Percentiles rank a stretch among this genome's conserved stretches.
Evolutionary conservation across 2,329 filamentous ascomycete species (phyloP).

Genomic region (Balansia obtecta): DNA sequence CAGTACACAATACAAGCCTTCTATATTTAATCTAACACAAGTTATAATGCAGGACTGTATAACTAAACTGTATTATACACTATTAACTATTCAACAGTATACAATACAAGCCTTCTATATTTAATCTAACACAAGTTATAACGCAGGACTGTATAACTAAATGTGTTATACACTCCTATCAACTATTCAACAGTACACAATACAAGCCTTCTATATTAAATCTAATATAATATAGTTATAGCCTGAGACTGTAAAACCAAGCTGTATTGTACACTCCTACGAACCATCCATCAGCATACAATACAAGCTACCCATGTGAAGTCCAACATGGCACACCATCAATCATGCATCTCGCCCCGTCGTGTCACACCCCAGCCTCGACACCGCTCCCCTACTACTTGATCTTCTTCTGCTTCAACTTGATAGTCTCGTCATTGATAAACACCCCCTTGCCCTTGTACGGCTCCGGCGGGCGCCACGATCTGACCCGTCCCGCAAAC

Average conservation of each 20-base stretch:
- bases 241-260: no score
- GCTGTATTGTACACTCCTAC: no score
- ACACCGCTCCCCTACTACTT: no score
- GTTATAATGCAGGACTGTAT: background rate
- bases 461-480: conserved; percentile 85
- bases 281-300: background rate
- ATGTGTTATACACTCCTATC: no score
- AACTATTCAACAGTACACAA: background rate
- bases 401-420: conserved; percentile 95
- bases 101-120: background rate
- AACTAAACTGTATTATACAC: background rate
- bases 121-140: no score
- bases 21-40: no score
- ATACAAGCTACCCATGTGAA: no score
- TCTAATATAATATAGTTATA: no score
- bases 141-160: no score
- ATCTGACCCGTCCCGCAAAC: conserved; percentile 79
- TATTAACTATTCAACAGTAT: no score
- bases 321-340: background rate
- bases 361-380: no score
- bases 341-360: conserved; percentile 8
- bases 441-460: conserved; percentile 99
- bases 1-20: no score
- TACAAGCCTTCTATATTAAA: background rate
- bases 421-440: conserved; percentile 94